Conservation (phyloP, 768 basidiomycete species). For the Pholiota conissans region DNA sequence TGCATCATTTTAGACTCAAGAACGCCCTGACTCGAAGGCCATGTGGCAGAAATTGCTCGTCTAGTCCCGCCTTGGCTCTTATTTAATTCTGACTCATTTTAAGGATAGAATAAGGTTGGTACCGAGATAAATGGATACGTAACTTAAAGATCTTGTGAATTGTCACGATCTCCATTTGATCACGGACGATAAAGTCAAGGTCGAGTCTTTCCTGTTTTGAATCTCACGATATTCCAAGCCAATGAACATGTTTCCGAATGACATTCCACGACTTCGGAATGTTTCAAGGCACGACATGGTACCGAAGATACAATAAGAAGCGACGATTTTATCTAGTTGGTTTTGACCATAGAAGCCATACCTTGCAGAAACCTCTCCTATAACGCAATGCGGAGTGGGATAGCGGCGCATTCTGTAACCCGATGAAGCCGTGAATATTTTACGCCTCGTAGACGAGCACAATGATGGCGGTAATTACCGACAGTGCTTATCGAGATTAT, state of each 20-base stretch:
- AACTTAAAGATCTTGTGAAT: neutral
- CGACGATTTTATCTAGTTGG: no score
- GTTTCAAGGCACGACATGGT: neutral
- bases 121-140: neutral
- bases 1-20: slow-evolving; percentile 12
- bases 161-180: neutral
- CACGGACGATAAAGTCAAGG: neutral
- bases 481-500: neutral
- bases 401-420: neutral
- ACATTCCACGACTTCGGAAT: neutral
- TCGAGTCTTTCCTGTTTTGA: neutral
- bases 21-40: slow-evolving; percentile 4
- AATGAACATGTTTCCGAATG: neutral
- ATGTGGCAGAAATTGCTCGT: slow-evolving; percentile 15
- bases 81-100: neutral
- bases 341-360: no score
- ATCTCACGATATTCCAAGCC: neutral
- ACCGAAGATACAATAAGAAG: neutral
- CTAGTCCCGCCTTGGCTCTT: no score
- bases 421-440: neutral
- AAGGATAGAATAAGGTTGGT: neutral
- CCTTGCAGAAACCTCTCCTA: no score
- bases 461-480: neutral
- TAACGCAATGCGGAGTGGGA: no score
- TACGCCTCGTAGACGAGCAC: neutral